These are phyloP conservation scores for Pseudogymnoascus sp. DNA, from an alignment of 2,329 filamentous ascomycete species.

Conservation along the genomic window DNA sequence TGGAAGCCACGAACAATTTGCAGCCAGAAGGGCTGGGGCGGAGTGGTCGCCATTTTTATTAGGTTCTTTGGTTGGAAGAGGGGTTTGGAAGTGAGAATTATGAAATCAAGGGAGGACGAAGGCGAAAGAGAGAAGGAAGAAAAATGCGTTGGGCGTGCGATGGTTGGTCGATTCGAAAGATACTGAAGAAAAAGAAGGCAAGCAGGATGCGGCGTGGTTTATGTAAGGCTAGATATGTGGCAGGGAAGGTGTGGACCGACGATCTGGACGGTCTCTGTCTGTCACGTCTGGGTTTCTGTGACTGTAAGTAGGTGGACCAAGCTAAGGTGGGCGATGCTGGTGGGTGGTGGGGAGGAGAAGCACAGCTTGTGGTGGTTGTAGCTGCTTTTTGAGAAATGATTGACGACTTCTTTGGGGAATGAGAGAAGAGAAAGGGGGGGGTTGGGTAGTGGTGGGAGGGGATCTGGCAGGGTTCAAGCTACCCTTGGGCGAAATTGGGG, in stretches of 20 bases:
- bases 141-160: neutral
- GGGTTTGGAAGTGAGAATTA: neutral
- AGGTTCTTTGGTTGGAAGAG: neutral
- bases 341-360: neutral
- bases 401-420: neutral
- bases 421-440: neutral
- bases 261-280: neutral
- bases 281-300: constrained; percentile 1
- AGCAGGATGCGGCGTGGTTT: neutral
- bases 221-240: constrained; percentile 2
- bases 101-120: neutral
- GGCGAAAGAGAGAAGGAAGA: neutral
- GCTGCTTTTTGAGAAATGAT: neutral
- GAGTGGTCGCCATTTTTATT: neutral
- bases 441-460: neutral
- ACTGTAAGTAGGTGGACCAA: neutral
- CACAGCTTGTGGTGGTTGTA: neutral
- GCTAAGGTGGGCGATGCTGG: neutral
- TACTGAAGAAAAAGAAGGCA: neutral
- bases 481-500: constrained; percentile 7
- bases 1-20: neutral
- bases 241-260: neutral
- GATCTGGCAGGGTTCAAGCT: neutral
- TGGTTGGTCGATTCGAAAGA: neutral
- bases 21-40: neutral